Evolutionary conservation across 257 asterid genomes (phyloP).

Genomic region (Capsicum baccatum): DNA sequence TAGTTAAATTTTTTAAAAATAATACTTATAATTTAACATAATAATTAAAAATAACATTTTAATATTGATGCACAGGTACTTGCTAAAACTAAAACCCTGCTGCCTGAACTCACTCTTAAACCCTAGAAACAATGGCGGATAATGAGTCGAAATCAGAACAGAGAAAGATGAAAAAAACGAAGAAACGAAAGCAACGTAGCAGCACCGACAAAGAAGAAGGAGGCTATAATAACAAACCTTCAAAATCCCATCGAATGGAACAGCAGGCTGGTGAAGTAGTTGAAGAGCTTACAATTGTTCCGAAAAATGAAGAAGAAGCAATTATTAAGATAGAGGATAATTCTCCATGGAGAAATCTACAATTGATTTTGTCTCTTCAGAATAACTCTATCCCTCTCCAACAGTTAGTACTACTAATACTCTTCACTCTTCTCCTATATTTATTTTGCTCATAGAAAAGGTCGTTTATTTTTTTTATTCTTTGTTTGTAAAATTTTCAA

Average conservation of each 20-base stretch:
- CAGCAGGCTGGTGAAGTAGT: conserved; percentile 16
- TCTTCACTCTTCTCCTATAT: not conserved
- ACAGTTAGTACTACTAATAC: conserved; percentile 42
- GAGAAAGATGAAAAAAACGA: conserved; percentile 32
- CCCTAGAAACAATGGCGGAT: conserved; percentile 48
- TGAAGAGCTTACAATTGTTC: conserved; percentile 16
- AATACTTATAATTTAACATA: too few species aligned
- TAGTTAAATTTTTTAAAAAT: too few species aligned
- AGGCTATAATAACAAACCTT: conserved; percentile 27
- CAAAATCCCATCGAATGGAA: conserved; percentile 46
- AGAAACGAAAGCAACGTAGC: conserved; percentile 59
- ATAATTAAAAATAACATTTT: too few species aligned
- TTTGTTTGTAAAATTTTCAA: not conserved
- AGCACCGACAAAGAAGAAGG: conserved; percentile 40
- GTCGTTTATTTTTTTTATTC: not conserved
- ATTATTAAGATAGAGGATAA: conserved; percentile 34
- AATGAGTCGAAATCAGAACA: conserved; percentile 10
- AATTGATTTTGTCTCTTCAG: conserved; percentile 62
- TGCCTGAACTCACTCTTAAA: conserved; percentile 21
- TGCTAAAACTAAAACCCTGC: not conserved
- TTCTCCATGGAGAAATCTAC: conserved; percentile 72
- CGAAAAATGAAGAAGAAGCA: conserved; percentile 31
- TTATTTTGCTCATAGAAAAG: not conserved
- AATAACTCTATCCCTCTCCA: conserved; percentile 49
- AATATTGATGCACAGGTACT: too few species aligned